These are phyloP conservation scores for Scenedesmus sp. DNA, from an alignment of 163 green algal genomes.

Conservation along the genomic window DNA sequence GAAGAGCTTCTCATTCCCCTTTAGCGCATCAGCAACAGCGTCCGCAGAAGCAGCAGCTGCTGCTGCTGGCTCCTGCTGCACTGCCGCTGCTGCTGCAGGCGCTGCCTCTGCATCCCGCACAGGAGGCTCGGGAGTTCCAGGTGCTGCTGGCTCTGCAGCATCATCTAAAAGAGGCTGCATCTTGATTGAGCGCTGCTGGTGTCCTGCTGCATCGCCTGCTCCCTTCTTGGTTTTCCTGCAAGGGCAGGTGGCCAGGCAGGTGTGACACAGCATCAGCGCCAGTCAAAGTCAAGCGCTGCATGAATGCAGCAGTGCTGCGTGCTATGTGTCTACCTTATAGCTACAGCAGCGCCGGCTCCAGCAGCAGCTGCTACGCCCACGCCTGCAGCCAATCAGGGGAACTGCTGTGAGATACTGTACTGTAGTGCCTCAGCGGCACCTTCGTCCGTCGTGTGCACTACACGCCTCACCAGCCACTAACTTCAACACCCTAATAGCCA, in stretches of 20 bases:
- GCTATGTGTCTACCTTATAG: not conserved
- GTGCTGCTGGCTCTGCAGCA: not conserved
- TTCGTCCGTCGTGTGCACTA: not conserved
- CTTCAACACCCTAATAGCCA: not conserved
- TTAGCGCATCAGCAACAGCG: conserved; percentile 29
- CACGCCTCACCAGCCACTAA: not conserved
- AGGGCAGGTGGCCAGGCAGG: not conserved
- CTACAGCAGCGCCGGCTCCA: conserved; percentile 1
- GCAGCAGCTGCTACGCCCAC: conserved; percentile 31
- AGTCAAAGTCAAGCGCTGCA: not conserved
- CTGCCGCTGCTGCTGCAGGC: conserved; percentile 5
- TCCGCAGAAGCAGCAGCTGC: conserved; percentile 2
- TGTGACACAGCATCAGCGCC: not conserved
- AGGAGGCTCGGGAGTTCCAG: not conserved
- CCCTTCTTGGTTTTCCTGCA: conserved; percentile 19
- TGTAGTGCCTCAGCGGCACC: conserved; percentile 2
- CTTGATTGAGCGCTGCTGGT: not conserved
- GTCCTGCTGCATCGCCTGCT: not conserved
- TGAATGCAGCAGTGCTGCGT: not conserved
- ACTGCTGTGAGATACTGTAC: not conserved
- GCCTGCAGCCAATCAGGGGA: not conserved
- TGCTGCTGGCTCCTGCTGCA: not conserved
- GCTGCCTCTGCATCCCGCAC: not conserved
- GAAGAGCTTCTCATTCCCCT: conserved; percentile 62
- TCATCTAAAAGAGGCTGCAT: conserved; percentile 18